Evolutionary conservation across 129 eudicot genomes (phyloP).

Genomic region (Chrysanthemum makinoi): DNA sequence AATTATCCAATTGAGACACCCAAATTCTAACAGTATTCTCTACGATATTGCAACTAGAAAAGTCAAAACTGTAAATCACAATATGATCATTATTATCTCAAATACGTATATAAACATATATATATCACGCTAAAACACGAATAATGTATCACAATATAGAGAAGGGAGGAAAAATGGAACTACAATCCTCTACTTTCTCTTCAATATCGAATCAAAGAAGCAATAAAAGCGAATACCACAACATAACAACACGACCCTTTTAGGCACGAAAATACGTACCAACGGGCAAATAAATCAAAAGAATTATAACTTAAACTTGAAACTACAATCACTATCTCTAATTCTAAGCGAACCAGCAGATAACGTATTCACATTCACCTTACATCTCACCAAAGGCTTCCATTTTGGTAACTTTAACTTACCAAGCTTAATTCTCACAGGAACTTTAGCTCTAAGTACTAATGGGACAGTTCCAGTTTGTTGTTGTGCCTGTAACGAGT

Average conservation of each 20-base stretch:
- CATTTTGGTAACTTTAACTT: slow-evolving; percentile 63
- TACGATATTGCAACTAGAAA: not conserved
- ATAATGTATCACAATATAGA: slow-evolving; percentile 17
- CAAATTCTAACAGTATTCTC: not conserved
- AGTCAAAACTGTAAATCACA: not conserved
- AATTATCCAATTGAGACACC: too few relatives aligned
- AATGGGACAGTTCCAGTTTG: slow-evolving; percentile 65
- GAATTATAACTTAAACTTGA: slow-evolving; percentile 56
- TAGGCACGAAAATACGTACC: slow-evolving; percentile 1
- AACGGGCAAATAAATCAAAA: slow-evolving; percentile 7
- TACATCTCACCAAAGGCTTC: slow-evolving; percentile 72
- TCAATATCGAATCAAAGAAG: slow-evolving; percentile 23
- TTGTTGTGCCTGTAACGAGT: slow-evolving; percentile 42
- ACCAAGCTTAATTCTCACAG: slow-evolving; percentile 73
- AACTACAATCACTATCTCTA: slow-evolving; percentile 55
- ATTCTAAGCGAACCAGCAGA: slow-evolving; percentile 45
- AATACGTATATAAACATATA: slow-evolving; percentile 4
- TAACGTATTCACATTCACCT: slow-evolving; percentile 55
- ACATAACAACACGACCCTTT: not conserved
- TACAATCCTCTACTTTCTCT: slow-evolving; percentile 33
- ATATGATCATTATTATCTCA: slow-evolving; percentile 27
- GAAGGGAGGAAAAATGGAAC: slow-evolving; percentile 35
- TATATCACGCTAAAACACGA: slow-evolving; percentile 9
- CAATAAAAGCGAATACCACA: slow-evolving; percentile 1
- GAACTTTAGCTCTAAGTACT: slow-evolving; percentile 56